Evolutionary conservation across 345 rosid genomes (phyloP), one percentile per base, ranked within the genome.

Genomic region (Gossypium thurberi): DNA sequence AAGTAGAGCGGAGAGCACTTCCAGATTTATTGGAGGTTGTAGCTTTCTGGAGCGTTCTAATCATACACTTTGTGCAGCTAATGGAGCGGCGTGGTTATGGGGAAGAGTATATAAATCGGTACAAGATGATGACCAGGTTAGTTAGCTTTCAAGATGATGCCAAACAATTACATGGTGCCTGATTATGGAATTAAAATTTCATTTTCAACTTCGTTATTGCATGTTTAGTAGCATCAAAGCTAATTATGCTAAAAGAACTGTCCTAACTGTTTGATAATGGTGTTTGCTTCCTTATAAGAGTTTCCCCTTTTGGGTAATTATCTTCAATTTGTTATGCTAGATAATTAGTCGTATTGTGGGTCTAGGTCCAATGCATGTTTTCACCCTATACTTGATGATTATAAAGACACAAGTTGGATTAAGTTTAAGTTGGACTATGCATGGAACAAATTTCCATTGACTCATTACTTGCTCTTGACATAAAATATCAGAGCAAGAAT

Each of bases 81-180:
- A 94, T 94, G 98, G 88, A 85, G 78, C 88, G 98, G 20, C 88
- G 98, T 0, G 98, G 96, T 15, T 94, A 86, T 75, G 98, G 97
- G 25, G 90, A 94, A 69, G 98, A 92, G 64, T 94, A 88, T 63
- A 88, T 90, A 57, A 92, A 82, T 69, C 90, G 96, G 18, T 94
- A 94, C 86, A 94, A 89, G 77, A 94, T 94, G 98, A 94, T 94
- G 98, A 94, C 98, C 11, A 92, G 94, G 98, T 92, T 65, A 82
- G 71, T 28, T 67, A 60, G 37, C 59, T 77, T 46, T 46, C 48
- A 58, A 20, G 10, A 18, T 21, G 71, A 20, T 44, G 26, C 44
- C 42, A 51, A 62, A 18, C 33, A 20, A 21, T 46, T 75, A 71
- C 53, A 13, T 66, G 20, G 25, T 71, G 52, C 44, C 44, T 51